These are phyloP conservation scores for Aspergillus vadensis DNA, from an alignment of 2,329 filamentous ascomycete genomes.

Conservation along the genomic window DNA sequence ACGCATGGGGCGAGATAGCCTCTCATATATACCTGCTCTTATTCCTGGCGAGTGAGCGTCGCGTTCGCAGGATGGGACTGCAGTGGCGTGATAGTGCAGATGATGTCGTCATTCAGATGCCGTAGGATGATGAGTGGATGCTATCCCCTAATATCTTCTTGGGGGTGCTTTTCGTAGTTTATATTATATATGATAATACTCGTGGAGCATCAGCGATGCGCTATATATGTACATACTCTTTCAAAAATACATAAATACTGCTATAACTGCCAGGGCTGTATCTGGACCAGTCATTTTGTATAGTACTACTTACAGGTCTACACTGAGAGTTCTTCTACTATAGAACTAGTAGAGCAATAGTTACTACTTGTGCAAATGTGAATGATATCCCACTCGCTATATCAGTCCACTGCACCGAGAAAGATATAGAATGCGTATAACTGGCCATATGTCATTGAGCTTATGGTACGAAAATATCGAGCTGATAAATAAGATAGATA, in stretches of 20 bases:
- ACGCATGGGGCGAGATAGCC: constrained; percentile 75
- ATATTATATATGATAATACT: not conserved
- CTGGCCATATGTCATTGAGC: constrained; percentile 4
- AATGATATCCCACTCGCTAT: too few species aligned
- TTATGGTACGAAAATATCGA: not conserved
- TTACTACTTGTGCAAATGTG: too few species aligned
- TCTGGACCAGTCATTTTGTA: too few species aligned
- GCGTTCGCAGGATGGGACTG: constrained; percentile 59
- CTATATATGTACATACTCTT: too few species aligned
- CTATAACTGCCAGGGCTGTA: too few species aligned
- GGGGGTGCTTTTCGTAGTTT: not conserved
- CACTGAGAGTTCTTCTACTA: too few species aligned
- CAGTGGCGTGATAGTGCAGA: constrained; percentile 69
- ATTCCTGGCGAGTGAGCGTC: constrained; percentile 69
- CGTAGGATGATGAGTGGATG: constrained; percentile 15
- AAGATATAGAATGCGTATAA: too few species aligned
- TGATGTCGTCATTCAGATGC: constrained; percentile 56
- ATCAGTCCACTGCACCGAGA: too few species aligned
- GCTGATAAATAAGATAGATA: not conserved
- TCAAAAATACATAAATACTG: too few species aligned
- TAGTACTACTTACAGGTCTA: too few species aligned
- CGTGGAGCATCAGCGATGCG: not conserved
- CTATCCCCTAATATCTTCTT: too few species aligned
- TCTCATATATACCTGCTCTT: constrained; percentile 74
- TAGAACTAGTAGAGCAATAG: too few species aligned